Evolutionary conservation across 768 basidiomycete species (phyloP).

Genomic region (Lyophyllum atratum): DNA sequence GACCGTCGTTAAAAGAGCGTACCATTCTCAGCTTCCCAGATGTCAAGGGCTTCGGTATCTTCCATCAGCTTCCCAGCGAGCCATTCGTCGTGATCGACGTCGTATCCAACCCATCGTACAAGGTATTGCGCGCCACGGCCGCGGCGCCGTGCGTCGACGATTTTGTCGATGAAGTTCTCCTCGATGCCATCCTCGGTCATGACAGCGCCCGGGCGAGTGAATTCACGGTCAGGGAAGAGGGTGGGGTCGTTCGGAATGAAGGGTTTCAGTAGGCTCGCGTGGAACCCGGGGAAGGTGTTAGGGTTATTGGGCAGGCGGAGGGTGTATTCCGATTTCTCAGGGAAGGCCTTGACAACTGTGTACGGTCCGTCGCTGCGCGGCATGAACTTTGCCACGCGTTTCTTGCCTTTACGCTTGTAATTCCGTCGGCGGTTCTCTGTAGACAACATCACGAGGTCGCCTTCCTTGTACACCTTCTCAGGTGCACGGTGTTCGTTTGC

Average conservation of each 20-base stretch:
- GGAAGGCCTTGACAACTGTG: constrained; percentile 11
- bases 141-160: constrained; percentile 23
- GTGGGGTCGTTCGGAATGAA: neutral
- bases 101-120: constrained; percentile 30
- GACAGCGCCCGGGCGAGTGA: constrained; percentile 18
- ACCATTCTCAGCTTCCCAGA: constrained; percentile 10
- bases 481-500: constrained; percentile 28
- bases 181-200: constrained; percentile 23
- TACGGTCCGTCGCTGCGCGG: constrained; percentile 34
- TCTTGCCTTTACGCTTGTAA: constrained; percentile 29
- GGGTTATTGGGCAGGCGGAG: neutral
- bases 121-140: constrained; percentile 29
- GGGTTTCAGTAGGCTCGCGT: constrained; percentile 6
- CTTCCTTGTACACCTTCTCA: constrained; percentile 25
- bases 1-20: neutral
- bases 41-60: constrained; percentile 21
- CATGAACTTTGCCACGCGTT: constrained; percentile 43
- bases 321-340: constrained; percentile 14
- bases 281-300: neutral
- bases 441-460: constrained; percentile 38
- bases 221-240: constrained; percentile 28
- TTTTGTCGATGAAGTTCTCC: constrained; percentile 26
- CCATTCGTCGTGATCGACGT: constrained; percentile 27
- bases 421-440: constrained; percentile 30
- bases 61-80: constrained; percentile 20